A percentile compares a stretch with the other conserved stretches of the same genome.
Conservation (phyloP, 1,139 yeast genomes). For the Wickerhamomyces sp. region DNA sequence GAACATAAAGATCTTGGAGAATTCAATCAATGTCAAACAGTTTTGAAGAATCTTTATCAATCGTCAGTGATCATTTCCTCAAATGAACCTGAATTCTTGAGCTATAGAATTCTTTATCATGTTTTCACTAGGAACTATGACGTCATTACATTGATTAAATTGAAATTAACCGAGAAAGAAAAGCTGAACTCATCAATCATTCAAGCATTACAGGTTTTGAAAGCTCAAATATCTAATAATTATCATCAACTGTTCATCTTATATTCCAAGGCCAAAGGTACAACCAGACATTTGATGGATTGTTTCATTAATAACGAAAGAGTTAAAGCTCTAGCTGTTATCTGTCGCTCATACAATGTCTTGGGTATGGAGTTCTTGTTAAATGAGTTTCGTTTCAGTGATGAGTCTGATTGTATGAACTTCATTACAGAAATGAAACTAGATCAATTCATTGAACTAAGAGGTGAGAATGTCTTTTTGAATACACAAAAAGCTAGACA, state of each 20-base stretch:
- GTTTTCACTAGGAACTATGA: conserved; percentile 66
- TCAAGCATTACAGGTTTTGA: conserved; percentile 41
- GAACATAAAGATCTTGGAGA: conserved; percentile 85
- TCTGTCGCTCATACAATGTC: conserved; percentile 58
- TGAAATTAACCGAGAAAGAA: conserved; percentile 25
- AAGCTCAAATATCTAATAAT: conserved; percentile 40
- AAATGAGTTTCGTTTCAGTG: conserved; percentile 43
- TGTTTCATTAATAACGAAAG: conserved; percentile 52
- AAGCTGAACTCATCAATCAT: conserved; percentile 27
- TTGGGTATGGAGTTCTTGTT: conserved; percentile 42
- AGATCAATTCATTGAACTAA: conserved; percentile 31
- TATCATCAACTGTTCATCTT: conserved; percentile 49
- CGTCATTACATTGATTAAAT: conserved; percentile 29
- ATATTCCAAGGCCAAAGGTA: conserved; percentile 32
- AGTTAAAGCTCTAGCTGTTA: conserved; percentile 50
- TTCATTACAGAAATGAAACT: conserved; percentile 43
- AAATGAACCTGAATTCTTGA: conserved; percentile 55
- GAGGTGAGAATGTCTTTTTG: conserved; percentile 29
- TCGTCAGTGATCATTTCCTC: conserved; percentile 31
- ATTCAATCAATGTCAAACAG: conserved; percentile 91
- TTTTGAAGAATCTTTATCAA: conserved; percentile 59
- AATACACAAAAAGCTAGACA: conserved; percentile 43
- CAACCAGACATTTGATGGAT: conserved; percentile 36
- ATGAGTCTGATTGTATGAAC: conserved; percentile 27
- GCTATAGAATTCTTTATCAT: conserved; percentile 74